Conservation (phyloP, 352 stramenopile genomes). For the Globisporangium spiculum region DNA sequence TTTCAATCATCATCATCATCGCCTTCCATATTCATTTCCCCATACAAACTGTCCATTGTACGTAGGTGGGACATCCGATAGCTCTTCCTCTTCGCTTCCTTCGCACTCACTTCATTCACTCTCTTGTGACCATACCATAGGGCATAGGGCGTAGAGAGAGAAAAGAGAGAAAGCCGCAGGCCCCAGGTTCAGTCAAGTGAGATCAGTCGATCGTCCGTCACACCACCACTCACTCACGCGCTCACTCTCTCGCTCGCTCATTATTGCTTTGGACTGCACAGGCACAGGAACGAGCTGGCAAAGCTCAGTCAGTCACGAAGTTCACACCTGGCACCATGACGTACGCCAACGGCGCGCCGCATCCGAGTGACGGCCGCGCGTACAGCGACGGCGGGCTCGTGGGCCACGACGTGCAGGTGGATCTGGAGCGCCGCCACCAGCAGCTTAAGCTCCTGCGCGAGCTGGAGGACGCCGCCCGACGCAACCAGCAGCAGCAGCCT, state of each 20-base stretch:
- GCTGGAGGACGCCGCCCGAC: background rate
- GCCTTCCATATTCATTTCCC: constrained; percentile 2
- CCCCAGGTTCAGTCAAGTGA: background rate
- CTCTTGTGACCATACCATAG: background rate
- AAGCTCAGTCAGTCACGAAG: background rate
- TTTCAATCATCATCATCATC: background rate
- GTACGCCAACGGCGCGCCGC: background rate
- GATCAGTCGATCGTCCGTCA: background rate
- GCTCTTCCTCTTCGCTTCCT: no score
- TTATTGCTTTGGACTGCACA: background rate
- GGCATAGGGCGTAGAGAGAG: background rate
- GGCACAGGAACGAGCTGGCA: no score
- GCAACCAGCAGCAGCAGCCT: background rate
- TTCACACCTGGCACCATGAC: constrained; percentile 5
- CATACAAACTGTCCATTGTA: background rate
- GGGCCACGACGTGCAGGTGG: constrained; percentile 1
- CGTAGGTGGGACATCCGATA: background rate
- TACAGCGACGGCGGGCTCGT: constrained; percentile 6
- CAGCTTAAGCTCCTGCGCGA: constrained; percentile 9
- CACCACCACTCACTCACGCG: background rate
- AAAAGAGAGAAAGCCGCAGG: background rate
- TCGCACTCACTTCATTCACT: constrained; percentile 3
- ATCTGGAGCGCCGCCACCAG: constrained; percentile 7
- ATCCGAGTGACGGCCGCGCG: constrained; percentile 1
- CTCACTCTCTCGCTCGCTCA: background rate